Evolutionary conservation across 495 filamentous ascomycete species (phyloP).

Genomic region (Alectoria sarmentosa): DNA sequence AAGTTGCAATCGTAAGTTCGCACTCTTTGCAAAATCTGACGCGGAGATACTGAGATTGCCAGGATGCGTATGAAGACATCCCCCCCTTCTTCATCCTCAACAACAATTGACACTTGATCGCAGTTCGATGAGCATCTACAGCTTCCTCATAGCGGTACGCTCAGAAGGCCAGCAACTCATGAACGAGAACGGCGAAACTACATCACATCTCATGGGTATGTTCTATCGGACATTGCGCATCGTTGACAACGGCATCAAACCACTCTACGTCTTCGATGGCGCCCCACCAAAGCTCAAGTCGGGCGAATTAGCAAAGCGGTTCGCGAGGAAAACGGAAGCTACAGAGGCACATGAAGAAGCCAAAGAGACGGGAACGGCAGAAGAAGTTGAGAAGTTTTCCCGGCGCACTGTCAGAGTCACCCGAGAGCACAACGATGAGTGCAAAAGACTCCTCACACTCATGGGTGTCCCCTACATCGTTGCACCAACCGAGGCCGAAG

Average conservation of each 20-base stretch:
- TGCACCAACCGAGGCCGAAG: conserved; percentile 94
- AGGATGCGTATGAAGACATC: conserved; percentile 72
- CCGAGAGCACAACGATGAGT: conserved; percentile 89
- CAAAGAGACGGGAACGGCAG: conserved; percentile 93
- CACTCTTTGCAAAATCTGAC: conserved; percentile 1
- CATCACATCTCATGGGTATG: conserved; percentile 97
- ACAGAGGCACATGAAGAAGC: conserved; percentile 85
- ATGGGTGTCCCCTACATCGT: conserved; percentile 97
- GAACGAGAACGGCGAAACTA: conserved; percentile 89
- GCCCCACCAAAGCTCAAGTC: conserved; percentile 95
- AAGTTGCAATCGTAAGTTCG: conserved; percentile 82
- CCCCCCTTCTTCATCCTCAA: conserved; percentile 13
- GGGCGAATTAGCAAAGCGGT: conserved; percentile 89
- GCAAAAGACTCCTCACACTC: conserved; percentile 77
- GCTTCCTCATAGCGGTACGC: conserved; percentile 94
- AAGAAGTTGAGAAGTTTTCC: conserved; percentile 98
- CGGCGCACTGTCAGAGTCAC: conserved; percentile 91
- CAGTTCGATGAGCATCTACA: conserved; percentile 98
- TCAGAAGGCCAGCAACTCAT: conserved; percentile 94
- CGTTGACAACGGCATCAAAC: conserved; percentile 98
- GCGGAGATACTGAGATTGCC: conserved; percentile 11
- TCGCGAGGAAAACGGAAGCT: conserved; percentile 83
- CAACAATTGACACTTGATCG: conserved; percentile 2
- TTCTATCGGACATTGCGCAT: conserved; percentile 98
- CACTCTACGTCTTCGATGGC: conserved; percentile 95